Evolutionary conservation across 148 eudicot species (phyloP).

Genomic region (Cornus suecica): DNA sequence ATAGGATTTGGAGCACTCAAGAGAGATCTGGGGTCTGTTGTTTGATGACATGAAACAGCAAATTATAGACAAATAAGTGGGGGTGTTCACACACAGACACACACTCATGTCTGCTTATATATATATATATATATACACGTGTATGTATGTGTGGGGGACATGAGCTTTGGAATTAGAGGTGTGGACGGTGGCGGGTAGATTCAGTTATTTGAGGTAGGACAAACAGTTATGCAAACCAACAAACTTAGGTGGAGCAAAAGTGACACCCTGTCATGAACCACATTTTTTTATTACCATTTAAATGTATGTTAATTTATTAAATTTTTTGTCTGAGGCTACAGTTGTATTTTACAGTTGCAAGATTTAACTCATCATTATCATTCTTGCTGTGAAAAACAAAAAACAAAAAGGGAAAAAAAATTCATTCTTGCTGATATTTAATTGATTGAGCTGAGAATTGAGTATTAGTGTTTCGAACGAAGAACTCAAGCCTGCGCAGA

Average conservation of each 20-base stretch:
- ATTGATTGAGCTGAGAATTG: too few relatives aligned
- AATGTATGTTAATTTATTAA: too few relatives aligned
- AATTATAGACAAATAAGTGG: not conserved
- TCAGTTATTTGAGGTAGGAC: constrained; percentile 9
- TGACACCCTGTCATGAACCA: too few relatives aligned
- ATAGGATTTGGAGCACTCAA: not conserved
- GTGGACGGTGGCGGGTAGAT: constrained; percentile 17
- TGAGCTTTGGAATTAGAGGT: constrained; percentile 4
- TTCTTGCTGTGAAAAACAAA: too few relatives aligned
- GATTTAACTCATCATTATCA: too few relatives aligned
- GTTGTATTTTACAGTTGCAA: too few relatives aligned
- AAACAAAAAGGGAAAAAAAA: too few relatives aligned
- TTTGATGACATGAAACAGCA: not conserved
- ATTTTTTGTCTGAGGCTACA: too few relatives aligned
- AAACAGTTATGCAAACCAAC: not conserved
- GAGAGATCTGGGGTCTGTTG: not conserved
- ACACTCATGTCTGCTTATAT: not conserved
- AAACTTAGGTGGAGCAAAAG: not conserved
- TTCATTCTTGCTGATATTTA: too few relatives aligned
- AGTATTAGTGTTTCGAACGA: too few relatives aligned
- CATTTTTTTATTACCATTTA: too few relatives aligned
- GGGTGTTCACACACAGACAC: not conserved
- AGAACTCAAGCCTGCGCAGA: too few relatives aligned
- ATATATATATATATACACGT: not conserved
- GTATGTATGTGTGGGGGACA: not conserved